phyloP scores from a whole-genome alignment of 1,284 basidiomycete species.

The Cryptococcus maquisensis region DNA sequence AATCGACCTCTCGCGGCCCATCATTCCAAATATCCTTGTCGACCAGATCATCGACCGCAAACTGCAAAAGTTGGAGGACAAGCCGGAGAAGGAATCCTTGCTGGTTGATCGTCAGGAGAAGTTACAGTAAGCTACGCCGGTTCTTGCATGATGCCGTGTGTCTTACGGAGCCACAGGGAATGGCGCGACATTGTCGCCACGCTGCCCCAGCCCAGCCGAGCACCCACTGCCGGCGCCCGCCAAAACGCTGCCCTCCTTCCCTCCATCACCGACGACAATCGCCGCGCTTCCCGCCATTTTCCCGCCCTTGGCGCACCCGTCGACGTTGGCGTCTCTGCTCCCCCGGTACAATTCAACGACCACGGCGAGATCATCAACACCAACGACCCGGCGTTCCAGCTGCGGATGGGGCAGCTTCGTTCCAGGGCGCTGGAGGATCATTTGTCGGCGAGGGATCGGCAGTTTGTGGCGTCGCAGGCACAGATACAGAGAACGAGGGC shows the following conservation, averaged over 20 bases:
- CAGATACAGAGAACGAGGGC: no score
- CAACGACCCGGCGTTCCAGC: no score
- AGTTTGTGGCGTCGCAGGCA: no score
- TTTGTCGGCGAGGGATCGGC: no score
- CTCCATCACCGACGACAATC: constrained; percentile 20
- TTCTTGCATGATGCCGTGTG: neutral
- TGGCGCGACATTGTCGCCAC: constrained; percentile 26
- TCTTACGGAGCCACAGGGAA: neutral
- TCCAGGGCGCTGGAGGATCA: no score
- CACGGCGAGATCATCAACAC: neutral
- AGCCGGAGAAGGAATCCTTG: constrained; percentile 27
- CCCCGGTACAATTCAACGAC: neutral
- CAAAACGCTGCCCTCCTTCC: constrained; percentile 8
- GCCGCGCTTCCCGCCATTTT: constrained; percentile 28
- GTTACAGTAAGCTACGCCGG: constrained; percentile 20
- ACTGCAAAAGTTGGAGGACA: constrained; percentile 18
- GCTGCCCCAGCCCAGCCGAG: neutral
- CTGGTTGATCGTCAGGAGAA: constrained; percentile 29
- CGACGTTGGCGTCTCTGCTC: neutral
- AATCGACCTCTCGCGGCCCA: constrained; percentile 14
- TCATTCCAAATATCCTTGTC: constrained; percentile 34
- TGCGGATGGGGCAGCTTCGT: no score
- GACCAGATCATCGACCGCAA: constrained; percentile 39
- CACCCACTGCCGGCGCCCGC: neutral
- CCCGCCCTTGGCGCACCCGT: constrained; percentile 26